phyloP scores from a whole-genome alignment of 192 early-diverging fungal species.

The Glomus cerebriforme region DNA sequence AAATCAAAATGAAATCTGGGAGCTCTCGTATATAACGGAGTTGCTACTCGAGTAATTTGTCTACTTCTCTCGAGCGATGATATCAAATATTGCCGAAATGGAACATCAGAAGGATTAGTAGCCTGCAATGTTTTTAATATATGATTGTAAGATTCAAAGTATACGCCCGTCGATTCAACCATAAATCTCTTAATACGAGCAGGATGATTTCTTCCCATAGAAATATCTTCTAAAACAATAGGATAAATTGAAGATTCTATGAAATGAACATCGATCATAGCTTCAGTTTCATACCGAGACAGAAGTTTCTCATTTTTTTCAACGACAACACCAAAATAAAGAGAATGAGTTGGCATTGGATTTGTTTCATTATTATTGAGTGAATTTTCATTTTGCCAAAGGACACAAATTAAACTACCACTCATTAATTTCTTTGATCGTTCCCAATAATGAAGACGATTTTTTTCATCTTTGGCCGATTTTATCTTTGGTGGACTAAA shows the following conservation, averaged over 20 bases:
- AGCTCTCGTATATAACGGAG: slow-evolving; percentile 43
- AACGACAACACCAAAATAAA: slow-evolving; percentile 34
- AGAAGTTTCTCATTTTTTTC: slow-evolving; percentile 34
- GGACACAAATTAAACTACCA: slow-evolving; percentile 49
- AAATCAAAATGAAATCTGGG: slow-evolving; percentile 37
- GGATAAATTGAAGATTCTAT: slow-evolving; percentile 36
- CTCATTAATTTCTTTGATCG: slow-evolving; percentile 44
- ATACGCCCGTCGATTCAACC: slow-evolving; percentile 41
- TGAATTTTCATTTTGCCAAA: slow-evolving; percentile 28
- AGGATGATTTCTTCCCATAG: neutral
- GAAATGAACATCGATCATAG: slow-evolving; percentile 38
- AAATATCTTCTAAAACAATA: slow-evolving; percentile 29
- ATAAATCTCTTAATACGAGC: slow-evolving; percentile 33
- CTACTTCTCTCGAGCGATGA: neutral
- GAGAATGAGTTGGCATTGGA: neutral
- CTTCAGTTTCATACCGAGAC: slow-evolving; percentile 24
- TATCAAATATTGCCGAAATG: neutral
- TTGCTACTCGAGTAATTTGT: slow-evolving; percentile 2
- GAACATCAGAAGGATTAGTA: neutral
- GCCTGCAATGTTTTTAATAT: neutral
- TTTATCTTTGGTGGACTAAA: slow-evolving; percentile 27
- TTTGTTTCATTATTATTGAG: neutral
- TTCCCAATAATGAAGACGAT: slow-evolving; percentile 50
- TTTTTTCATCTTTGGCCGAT: neutral
- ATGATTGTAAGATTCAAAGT: neutral